phyloP scores from a whole-genome alignment of 2,329 filamentous ascomycete species.

The Clonostachys rosea region DNA sequence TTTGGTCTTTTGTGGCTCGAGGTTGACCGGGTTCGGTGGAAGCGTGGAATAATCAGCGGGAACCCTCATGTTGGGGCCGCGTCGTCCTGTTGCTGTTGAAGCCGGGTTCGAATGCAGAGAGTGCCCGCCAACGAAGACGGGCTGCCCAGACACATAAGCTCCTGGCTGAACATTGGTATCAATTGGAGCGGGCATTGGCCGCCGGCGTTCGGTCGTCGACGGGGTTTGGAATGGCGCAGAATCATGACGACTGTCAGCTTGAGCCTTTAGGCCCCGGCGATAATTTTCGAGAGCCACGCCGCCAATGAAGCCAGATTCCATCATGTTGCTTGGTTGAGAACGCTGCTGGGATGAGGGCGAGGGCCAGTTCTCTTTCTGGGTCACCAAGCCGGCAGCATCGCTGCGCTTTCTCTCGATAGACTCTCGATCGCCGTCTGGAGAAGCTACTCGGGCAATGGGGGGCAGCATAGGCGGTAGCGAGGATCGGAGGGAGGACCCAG shows the following conservation, averaged over 20 bases:
- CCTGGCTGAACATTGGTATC: slow-evolving; percentile 15
- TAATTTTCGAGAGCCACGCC: slow-evolving; percentile 49
- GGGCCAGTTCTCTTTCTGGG: slow-evolving; percentile 12
- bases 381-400: slow-evolving; percentile 14
- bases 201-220: slow-evolving; percentile 1
- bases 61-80: slow-evolving; percentile 34
- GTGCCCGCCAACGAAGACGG: no score
- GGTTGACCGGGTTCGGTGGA: slow-evolving; percentile 10
- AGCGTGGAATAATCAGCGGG: slow-evolving; percentile 26
- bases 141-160: no score
- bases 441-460: slow-evolving; percentile 43
- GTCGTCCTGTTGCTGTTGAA: slow-evolving; percentile 26
- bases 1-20: slow-evolving; percentile 39
- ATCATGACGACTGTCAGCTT: background rate
- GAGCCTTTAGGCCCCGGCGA: background rate
- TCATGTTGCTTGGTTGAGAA: slow-evolving; percentile 24
- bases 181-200: slow-evolving; percentile 7
- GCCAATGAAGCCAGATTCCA: slow-evolving; percentile 46
- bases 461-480: slow-evolving; percentile 42
- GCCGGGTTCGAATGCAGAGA: slow-evolving; percentile 1
- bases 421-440: slow-evolving; percentile 18
- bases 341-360: slow-evolving; percentile 15
- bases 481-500: slow-evolving; percentile 33
- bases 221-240: background rate
- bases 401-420: no score